Conservation (phyloP, 192 early-diverging fungal genomes). For the Linnemannia exigua region DNA sequence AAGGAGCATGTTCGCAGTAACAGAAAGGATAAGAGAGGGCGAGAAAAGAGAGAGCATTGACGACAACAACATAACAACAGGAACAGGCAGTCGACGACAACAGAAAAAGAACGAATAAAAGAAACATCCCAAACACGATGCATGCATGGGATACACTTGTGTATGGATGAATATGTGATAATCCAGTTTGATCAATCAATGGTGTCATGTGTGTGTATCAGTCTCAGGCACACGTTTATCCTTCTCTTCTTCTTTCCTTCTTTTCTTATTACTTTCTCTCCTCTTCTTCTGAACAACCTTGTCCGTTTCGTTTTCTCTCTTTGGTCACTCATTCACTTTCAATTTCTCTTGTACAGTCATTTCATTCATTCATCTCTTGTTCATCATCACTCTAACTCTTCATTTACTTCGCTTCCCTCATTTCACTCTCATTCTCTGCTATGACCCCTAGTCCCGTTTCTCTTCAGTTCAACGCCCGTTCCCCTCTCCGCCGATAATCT, state of each 20-base stretch:
- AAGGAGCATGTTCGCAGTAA: not conserved
- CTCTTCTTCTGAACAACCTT: not conserved
- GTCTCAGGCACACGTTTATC: not conserved
- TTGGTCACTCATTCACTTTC: not conserved
- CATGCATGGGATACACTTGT: not conserved
- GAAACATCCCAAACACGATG: not conserved
- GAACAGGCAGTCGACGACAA: not conserved
- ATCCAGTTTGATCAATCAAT: not conserved
- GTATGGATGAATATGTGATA: too few relatives aligned
- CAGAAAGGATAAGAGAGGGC: not conserved
- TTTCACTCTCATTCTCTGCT: not conserved
- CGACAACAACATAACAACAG: not conserved
- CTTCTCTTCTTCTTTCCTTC: not conserved
- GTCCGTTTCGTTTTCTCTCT: not conserved
- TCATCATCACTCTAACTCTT: not conserved
- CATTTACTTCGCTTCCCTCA: not conserved
- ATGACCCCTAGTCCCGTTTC: constrained; percentile 2
- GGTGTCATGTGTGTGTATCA: not conserved
- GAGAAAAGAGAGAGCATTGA: not conserved
- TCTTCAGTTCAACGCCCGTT: not conserved
- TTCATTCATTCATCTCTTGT: not conserved
- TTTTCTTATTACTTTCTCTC: not conserved
- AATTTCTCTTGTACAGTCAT: too few relatives aligned
- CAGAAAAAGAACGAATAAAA: too few relatives aligned
- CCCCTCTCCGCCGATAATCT: not conserved